These are phyloP conservation scores for Pseudonitzschia pungens DNA, from an alignment of 108 stramenopile genomes.

Conservation along the genomic window DNA sequence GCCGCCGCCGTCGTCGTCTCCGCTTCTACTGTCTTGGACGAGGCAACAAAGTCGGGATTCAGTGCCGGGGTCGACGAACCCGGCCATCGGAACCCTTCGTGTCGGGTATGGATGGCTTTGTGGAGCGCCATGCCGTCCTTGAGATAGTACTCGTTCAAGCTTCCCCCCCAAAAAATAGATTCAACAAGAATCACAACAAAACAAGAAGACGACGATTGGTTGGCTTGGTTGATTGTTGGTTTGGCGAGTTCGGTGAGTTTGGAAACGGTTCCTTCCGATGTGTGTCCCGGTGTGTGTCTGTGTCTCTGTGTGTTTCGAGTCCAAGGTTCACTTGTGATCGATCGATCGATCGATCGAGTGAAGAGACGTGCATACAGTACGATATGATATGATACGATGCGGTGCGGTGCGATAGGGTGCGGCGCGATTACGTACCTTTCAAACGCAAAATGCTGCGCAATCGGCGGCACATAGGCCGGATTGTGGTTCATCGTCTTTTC, in stretches of 20 bases:
- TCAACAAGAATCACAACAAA: constrained; percentile 11
- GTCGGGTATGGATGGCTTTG: constrained; percentile 36
- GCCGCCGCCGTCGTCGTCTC: background rate
- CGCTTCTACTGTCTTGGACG: constrained; percentile 13
- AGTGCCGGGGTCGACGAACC: background rate
- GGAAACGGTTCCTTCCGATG: background rate
- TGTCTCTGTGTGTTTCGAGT: no score
- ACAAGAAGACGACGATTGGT: no score
- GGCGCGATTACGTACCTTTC: constrained; percentile 35
- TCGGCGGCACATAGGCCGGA: constrained; percentile 62
- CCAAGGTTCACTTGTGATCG: no score
- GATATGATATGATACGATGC: no score
- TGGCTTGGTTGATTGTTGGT: no score
- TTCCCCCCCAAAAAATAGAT: background rate
- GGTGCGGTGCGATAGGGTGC: no score
- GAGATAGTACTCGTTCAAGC: constrained; percentile 63
- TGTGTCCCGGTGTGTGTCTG: background rate
- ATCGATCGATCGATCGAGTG: no score
- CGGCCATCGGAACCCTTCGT: constrained; percentile 33
- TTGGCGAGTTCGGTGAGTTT: constrained; percentile 55
- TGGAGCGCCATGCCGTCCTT: constrained; percentile 60
- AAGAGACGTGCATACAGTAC: no score
- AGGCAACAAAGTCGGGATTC: background rate
- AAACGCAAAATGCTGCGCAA: constrained; percentile 80
- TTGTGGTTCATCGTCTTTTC: constrained; percentile 23